Percentiles rank a stretch among this genome's conserved stretches.
phyloP scores from a whole-genome alignment of 73 alveolate genomes.

The Uronychia binucleata region DNA sequence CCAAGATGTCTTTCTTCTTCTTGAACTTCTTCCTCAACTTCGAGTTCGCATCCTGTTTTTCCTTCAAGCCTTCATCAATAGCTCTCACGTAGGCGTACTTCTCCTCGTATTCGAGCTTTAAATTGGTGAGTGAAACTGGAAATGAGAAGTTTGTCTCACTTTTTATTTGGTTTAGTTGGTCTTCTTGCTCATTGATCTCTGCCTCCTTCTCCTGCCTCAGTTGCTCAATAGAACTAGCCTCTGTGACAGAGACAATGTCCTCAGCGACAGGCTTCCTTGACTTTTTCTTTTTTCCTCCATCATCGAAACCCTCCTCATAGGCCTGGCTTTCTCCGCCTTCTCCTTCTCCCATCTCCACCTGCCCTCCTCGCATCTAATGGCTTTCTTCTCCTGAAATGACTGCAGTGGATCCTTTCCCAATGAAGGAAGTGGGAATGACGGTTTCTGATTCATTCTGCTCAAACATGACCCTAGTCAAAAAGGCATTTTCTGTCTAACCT shows the following conservation, averaged over 20 bases:
- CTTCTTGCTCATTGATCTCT: constrained; percentile 21
- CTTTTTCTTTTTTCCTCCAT: neutral
- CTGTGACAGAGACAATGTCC: neutral
- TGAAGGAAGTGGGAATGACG: neutral
- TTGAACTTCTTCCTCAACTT: constrained; percentile 23
- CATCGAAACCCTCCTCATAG: neutral
- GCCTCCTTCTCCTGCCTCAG: constrained; percentile 45
- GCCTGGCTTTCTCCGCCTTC: neutral
- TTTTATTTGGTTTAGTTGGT: constrained; percentile 25
- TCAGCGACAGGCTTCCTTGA: neutral
- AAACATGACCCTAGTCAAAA: neutral
- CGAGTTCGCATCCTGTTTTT: constrained; percentile 13
- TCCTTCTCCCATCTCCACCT: neutral
- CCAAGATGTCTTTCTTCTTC: constrained; percentile 55
- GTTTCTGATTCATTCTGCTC: constrained; percentile 5
- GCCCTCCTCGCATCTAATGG: neutral
- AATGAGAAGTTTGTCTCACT: neutral
- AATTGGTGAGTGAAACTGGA: neutral
- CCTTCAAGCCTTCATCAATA: constrained; percentile 40
- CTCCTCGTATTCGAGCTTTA: constrained; percentile 6
- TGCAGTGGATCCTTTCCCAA: neutral
- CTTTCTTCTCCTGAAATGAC: neutral
- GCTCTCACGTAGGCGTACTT: neutral
- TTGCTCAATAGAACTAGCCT: constrained; percentile 9
- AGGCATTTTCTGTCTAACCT: neutral